Evolutionary conservation across 2,329 filamentous ascomycete genomes (phyloP), one percentile per base, ranked within the genome.

Genomic region (Pyrenochaeta sp.): DNA sequence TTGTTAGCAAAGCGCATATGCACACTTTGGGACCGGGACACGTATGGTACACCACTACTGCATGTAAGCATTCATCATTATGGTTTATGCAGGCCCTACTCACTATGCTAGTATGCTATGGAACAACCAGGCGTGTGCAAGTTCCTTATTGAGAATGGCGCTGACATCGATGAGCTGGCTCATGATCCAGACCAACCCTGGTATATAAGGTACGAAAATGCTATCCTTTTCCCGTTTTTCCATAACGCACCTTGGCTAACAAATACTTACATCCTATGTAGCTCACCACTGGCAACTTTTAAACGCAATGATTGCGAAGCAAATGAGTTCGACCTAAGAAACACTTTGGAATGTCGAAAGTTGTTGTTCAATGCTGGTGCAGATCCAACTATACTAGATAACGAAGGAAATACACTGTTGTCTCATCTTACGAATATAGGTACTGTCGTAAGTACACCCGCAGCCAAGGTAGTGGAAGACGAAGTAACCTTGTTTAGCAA

Each of bases 81-180:
- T 5, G n/a, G 29, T n/a, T 7, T 13, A 11, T 10, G 24, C 5
- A 21, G 10, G 9, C 19, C 20, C 14, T 21, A n/a, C 30, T 30
- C 28, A 38, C 17, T 23, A 14, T 2, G 7, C 18, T 36, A 48
- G 44, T 43, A 48, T 27, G 39, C 44, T 17, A 35, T 48, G 44
- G 2, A 17, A 7, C 32, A 48, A 11, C 44, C 44, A 4, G 18
- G 6, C 8, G 44, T 48, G 44, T 48, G 44, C 34, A 43, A 23
- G 18, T 48, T 48, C 22, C 35, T 48, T 11, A 17, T 43, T 26
- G 44, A 48, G 13, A 37, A 48, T 22, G 44, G 44, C 18, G 44
- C 44, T 21, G 44, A 48, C 24, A 17, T 48, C 28, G 44, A 48
- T 36, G 44, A 48, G 20, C 17, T 38, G 10, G 14, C 7, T n/a